Evolutionary conservation across 2,329 filamentous ascomycete genomes (phyloP), one percentile per base, ranked within the genome.

Genomic region (Zasmidium cellare): DNA sequence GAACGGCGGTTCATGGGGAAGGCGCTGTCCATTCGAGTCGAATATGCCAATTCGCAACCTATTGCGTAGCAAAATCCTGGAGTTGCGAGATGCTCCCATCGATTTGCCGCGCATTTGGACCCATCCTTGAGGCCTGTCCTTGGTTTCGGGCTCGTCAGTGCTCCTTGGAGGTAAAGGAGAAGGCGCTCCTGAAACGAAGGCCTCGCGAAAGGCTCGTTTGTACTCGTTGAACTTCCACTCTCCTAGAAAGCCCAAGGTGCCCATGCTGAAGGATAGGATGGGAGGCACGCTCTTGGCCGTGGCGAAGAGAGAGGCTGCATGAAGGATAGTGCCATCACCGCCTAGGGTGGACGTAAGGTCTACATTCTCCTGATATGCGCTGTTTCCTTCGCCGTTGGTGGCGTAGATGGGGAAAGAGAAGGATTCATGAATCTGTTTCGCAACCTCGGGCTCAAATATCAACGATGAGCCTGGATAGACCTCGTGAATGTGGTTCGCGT

Each of bases 171-270:
- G 56, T 2, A 66, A 44, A 11, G 66, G 63, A 18, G 60, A 56
- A 6, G 69, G 66, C 2, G 86, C 83, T 2, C 87, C 87, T 44
- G 85, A 88, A 89, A 96, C 96, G 77, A 96, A 97, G 53, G 94
- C 91, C 71, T 97, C 91, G 50, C 91, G 82, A 78, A 96, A 96
- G 0, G 94, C 94, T 50, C 90, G 84, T 76, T 96, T 96, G 77
- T 96, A 91, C 68, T 97, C 92, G 6, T 82, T 81, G 72, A 97
- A 97, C 68, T 94, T 96, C 92, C 93, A 99, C 75, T 97, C 93
- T 16, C 93, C 92, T 7, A 99, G 78, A 66, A 99, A 99, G 0
- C 94, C 94, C 0, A 99, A 79, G 0, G 93, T 96, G 5, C 94
- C 94, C 91, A 99, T 97, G 72, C 92, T 96, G 71, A 99, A 99